phyloP scores from a whole-genome alignment of 2,329 filamentous ascomycete genomes.

The Hypomyces rosellus region DNA sequence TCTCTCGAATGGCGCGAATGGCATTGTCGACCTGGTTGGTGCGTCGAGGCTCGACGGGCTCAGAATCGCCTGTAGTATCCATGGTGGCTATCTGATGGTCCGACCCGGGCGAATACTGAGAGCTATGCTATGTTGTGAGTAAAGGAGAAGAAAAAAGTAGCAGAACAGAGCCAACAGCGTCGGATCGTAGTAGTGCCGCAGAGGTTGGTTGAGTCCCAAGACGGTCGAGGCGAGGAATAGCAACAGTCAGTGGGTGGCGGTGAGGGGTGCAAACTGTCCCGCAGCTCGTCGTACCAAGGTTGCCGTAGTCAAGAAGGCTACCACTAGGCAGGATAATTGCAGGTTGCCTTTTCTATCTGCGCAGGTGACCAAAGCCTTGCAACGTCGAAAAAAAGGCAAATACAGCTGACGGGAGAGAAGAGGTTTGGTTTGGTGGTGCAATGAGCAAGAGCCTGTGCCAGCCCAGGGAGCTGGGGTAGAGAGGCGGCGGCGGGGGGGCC shows the following conservation, averaged over 20 bases:
- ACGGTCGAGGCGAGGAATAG: neutral
- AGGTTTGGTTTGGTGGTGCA: neutral
- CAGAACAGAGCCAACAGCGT: neutral
- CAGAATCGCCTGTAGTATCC: slow-evolving; percentile 40
- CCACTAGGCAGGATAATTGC: neutral
- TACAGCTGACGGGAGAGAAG: neutral
- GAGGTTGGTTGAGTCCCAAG: neutral
- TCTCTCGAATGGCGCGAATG: slow-evolving; percentile 84
- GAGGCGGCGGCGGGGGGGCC: neutral
- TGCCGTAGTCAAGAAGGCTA: neutral
- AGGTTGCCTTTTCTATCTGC: neutral
- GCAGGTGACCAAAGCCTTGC: neutral
- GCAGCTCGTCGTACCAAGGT: neutral
- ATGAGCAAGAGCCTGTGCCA: neutral
- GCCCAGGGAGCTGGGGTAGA: neutral
- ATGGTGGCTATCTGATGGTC: slow-evolving; percentile 30
- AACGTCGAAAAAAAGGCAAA: neutral
- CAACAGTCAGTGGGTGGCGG: neutral
- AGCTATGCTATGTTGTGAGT: no score
- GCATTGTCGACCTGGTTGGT: slow-evolving; percentile 74
- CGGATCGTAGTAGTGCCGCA: neutral
- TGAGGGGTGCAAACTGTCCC: neutral
- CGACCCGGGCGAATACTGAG: no score
- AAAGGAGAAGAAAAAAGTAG: neutral
- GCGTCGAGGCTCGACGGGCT: slow-evolving; percentile 36